phyloP scores from a whole-genome alignment of 805 yeast genomes.

The Hanseniaspora valbyensis region DNA sequence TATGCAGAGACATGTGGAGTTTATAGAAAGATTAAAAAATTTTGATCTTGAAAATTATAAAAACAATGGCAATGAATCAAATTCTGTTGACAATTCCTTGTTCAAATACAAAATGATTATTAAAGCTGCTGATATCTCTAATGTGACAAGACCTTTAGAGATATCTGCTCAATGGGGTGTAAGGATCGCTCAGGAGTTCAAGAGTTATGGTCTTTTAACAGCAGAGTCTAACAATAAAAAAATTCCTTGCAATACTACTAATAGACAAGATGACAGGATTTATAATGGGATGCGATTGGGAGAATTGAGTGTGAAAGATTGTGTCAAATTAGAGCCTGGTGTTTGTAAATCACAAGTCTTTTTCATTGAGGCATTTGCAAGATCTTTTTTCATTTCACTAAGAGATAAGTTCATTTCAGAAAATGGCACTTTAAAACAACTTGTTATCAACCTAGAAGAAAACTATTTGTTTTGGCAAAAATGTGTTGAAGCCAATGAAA shows the following conservation, averaged over 20 bases:
- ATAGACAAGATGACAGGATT: neutral
- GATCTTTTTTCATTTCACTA: slow-evolving; percentile 57
- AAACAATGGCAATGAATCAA: slow-evolving; percentile 9
- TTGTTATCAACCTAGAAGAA: neutral
- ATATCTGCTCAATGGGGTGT: slow-evolving; percentile 81
- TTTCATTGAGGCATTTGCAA: slow-evolving; percentile 74
- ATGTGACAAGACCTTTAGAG: slow-evolving; percentile 70
- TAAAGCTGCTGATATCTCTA: slow-evolving; percentile 92
- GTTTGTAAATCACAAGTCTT: slow-evolving; percentile 67
- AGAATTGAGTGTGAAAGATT: slow-evolving; percentile 28
- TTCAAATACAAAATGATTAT: slow-evolving; percentile 57
- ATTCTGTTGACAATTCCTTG: slow-evolving; percentile 19
- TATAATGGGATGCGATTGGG: neutral
- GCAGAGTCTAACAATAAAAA: neutral
- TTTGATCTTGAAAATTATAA: slow-evolving; percentile 19
- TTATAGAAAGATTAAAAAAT: slow-evolving; percentile 31
- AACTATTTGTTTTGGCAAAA: slow-evolving; percentile 5
- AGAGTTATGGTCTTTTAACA: slow-evolving; percentile 44
- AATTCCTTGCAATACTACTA: neutral
- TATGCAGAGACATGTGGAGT: slow-evolving; percentile 75
- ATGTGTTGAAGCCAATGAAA: neutral
- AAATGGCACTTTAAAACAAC: neutral
- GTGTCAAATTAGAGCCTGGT: slow-evolving; percentile 37
- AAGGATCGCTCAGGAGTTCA: slow-evolving; percentile 65
- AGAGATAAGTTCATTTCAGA: slow-evolving; percentile 46